Evolutionary conservation across 331 rosid species (phyloP).

Genomic region (Rhamnella rubrinervis): DNA sequence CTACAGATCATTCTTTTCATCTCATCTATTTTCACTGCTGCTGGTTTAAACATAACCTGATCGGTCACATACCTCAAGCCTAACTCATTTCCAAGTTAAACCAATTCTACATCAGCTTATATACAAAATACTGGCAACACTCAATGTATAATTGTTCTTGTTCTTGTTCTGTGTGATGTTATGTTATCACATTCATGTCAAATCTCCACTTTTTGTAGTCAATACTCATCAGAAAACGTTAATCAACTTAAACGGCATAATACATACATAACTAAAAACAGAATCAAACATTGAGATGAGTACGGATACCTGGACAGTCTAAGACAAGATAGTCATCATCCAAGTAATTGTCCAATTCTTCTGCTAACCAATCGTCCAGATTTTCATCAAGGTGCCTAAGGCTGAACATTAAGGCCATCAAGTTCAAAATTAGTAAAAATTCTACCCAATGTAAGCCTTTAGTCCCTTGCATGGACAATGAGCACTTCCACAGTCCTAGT

Average conservation of each 20-base stretch:
- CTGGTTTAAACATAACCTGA: too few relatives aligned
- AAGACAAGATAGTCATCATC: constrained; percentile 92
- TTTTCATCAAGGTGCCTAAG: constrained; percentile 84
- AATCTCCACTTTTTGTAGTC: too few relatives aligned
- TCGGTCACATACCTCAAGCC: too few relatives aligned
- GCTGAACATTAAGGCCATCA: constrained; percentile 48
- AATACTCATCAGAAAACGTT: not conserved
- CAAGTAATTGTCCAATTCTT: constrained; percentile 71
- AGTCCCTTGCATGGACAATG: not conserved
- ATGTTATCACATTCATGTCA: too few relatives aligned
- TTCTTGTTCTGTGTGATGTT: too few relatives aligned
- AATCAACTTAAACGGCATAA: not conserved
- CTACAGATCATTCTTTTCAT: too few relatives aligned
- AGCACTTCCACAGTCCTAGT: not conserved
- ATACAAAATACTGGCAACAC: too few relatives aligned
- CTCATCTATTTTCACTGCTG: too few relatives aligned
- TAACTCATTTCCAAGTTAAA: not conserved
- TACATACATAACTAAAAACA: constrained; percentile 1
- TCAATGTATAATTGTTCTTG: too few relatives aligned
- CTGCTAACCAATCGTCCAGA: constrained; percentile 81
- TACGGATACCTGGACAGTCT: constrained; percentile 84
- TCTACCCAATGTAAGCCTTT: not conserved
- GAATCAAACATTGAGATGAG: not conserved
- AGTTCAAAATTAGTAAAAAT: not conserved
- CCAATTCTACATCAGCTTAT: not conserved